A percentile compares a stretch with the other conserved stretches of the same genome.
phyloP scores from a whole-genome alignment of 192 early-diverging fungal genomes.

The Rhizoclosmatium sp. region DNA sequence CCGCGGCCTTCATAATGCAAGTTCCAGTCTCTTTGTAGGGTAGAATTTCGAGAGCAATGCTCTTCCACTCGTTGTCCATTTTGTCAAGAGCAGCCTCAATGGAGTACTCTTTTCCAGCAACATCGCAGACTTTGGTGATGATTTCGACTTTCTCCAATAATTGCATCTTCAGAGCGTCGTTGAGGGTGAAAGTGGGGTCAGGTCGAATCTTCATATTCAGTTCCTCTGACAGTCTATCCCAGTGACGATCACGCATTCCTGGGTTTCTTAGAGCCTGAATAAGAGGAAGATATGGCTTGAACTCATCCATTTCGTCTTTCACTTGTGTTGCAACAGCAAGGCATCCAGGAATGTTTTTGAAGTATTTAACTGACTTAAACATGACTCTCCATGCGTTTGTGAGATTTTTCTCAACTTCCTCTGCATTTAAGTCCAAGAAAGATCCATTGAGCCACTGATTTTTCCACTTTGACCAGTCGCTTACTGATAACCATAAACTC shows the following conservation, averaged over 20 bases:
- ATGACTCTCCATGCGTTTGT: slow-evolving; percentile 62
- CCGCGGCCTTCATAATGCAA: slow-evolving; percentile 65
- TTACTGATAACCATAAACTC: slow-evolving; percentile 61
- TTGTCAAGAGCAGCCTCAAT: slow-evolving; percentile 68
- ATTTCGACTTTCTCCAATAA: slow-evolving; percentile 59
- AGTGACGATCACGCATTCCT: slow-evolving; percentile 68
- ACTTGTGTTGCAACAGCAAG: slow-evolving; percentile 60
- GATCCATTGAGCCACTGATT: slow-evolving; percentile 61
- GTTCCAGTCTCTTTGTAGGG: slow-evolving; percentile 70
- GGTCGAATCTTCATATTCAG: slow-evolving; percentile 59
- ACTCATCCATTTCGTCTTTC: slow-evolving; percentile 69
- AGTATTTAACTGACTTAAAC: slow-evolving; percentile 65
- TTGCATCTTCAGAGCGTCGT: slow-evolving; percentile 63
- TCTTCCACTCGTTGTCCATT: slow-evolving; percentile 68
- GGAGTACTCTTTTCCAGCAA: slow-evolving; percentile 69
- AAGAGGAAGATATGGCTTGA: slow-evolving; percentile 65
- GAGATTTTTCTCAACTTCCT: slow-evolving; percentile 66
- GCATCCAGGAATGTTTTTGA: slow-evolving; percentile 60
- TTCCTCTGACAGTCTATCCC: slow-evolving; percentile 63
- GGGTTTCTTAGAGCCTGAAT: slow-evolving; percentile 69
- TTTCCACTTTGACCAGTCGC: slow-evolving; percentile 67
- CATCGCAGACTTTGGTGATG: slow-evolving; percentile 67
- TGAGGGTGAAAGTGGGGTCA: slow-evolving; percentile 56
- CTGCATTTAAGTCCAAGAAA: slow-evolving; percentile 64
- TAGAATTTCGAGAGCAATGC: slow-evolving; percentile 61